These are phyloP conservation scores for Geranomyces variabilis DNA, from an alignment of 192 early-diverging fungal species.

Conservation along the genomic window DNA sequence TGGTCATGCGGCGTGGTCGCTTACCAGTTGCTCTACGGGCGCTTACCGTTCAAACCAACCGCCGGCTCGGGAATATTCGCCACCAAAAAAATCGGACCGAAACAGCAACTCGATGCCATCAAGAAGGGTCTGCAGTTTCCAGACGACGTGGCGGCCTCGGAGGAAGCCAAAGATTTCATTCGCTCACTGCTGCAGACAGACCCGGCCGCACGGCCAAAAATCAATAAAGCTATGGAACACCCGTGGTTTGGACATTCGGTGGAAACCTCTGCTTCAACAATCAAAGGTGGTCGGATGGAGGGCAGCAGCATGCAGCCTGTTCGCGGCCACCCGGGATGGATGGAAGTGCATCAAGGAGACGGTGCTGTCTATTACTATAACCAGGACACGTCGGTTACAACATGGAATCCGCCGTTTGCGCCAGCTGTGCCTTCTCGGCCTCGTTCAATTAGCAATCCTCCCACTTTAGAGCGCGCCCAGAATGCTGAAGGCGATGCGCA, in stretches of 20 bases:
- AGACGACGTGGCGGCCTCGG: conserved; percentile 4
- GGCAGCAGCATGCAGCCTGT: neutral
- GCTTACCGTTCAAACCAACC: conserved; percentile 32
- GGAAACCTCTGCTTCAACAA: neutral
- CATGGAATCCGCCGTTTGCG: conserved; percentile 18
- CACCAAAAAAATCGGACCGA: conserved; percentile 30
- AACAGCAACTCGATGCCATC: conserved; percentile 38
- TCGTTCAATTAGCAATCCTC: neutral
- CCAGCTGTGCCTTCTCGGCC: conserved; percentile 12
- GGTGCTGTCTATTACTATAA: conserved; percentile 32
- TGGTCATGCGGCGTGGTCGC: conserved; percentile 45
- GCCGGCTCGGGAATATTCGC: conserved; percentile 14
- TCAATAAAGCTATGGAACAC: conserved; percentile 71
- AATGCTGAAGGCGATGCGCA: neutral
- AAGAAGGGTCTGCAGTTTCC: conserved; percentile 17
- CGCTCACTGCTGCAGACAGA: conserved; percentile 62
- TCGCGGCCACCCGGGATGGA: conserved; percentile 18
- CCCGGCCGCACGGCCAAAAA: conserved; percentile 68
- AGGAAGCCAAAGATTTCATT: conserved; percentile 72
- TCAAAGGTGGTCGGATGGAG: neutral
- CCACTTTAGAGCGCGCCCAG: neutral
- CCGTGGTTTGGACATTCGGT: conserved; percentile 65
- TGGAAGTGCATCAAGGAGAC: conserved; percentile 23
- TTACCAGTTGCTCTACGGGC: conserved; percentile 40
- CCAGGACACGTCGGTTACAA: conserved; percentile 14